Percentiles rank a stretch among this genome's conserved stretches.
These are phyloP conservation scores for Endocladia muricata DNA, from an alignment of 31 red algal species.

Conservation along the genomic window DNA sequence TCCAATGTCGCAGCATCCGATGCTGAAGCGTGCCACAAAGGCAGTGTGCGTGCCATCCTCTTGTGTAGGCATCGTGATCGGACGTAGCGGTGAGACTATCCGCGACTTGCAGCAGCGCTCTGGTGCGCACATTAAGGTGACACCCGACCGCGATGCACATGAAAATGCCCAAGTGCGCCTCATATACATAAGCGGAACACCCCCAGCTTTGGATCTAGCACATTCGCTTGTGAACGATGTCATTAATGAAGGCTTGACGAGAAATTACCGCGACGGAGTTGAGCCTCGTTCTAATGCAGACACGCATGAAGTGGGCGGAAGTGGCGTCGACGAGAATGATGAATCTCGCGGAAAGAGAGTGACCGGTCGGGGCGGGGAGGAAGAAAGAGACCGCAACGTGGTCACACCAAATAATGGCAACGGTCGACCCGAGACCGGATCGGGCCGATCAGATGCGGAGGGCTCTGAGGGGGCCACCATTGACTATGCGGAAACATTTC, in stretches of 20 bases:
- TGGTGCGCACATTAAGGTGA: conserved; percentile 63
- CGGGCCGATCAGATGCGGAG: not conserved
- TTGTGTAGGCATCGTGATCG: conserved; percentile 75
- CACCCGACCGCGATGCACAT: conserved; percentile 38
- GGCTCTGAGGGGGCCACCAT: not conserved
- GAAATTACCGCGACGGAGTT: conserved; percentile 14
- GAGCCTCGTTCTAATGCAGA: not conserved
- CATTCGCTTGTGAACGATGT: conserved; percentile 56
- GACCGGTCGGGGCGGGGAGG: not conserved
- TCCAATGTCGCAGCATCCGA: not conserved
- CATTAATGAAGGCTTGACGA: conserved; percentile 37
- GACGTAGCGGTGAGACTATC: conserved; percentile 70
- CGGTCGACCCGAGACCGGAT: not conserved
- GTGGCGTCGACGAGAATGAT: not conserved
- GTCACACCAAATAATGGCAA: not conserved
- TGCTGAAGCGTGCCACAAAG: conserved; percentile 17
- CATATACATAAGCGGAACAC: conserved; percentile 52
- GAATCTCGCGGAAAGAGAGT: not conserved
- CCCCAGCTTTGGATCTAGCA: conserved; percentile 52
- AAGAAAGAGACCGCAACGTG: not conserved
- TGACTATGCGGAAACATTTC: not conserved
- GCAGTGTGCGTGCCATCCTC: conserved; percentile 48
- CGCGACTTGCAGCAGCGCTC: conserved; percentile 63
- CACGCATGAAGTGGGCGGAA: too few species aligned
- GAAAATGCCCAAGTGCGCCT: conserved; percentile 32